Evolutionary conservation across 2,329 filamentous ascomycete genomes (phyloP), one percentile per base, ranked within the genome.

Genomic region (Xylaria sp.): DNA sequence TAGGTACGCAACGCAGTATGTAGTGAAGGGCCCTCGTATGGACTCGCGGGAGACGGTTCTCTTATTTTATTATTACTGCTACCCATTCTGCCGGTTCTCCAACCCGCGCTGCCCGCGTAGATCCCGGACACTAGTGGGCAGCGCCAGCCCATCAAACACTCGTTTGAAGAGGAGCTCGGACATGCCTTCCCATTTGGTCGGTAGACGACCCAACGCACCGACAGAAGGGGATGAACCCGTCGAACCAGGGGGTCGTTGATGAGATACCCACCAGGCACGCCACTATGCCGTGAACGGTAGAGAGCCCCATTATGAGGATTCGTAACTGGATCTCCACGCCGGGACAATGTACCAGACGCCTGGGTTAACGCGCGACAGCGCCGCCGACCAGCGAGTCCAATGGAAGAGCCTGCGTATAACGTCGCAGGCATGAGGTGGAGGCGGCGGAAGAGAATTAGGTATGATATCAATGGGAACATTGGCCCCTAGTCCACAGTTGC

Each of bases 311-410:
- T 44, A 24, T n/a, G n/a, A 51, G 47, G 40, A 54, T 50, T 54
- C 37, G 46, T 48, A 57, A 39, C 50, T 17, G 13, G 16, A 44
- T n/a, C n/a, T n/a, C 40, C 44, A 48, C 48, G 40, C 46, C 46
- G 29, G 52, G 16, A 48, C 37, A 50, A 46, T n/a, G n/a, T n/a
- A 48, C 54, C 57, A 60, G 54, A 57, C 55, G 54, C 51, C 45
- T 53, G n/a, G 43, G 19, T 26, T 47, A 42, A 44, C 39, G 43
- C 29, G 48, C 52, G 49, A 56, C 48, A 42, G 18, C 50, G 48
- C 50, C 48, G 52, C 46, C 56, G 51, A 54, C n/a, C n/a, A n/a
- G n/a, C n/a, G n/a, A 44, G 45, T 40, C 38, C 42, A 41, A 51
- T 45, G 42, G 24, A 21, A 20, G n/a, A 41, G 9, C 11, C 7